These are phyloP conservation scores for Mercurialis annua DNA, from an alignment of 345 rosid genomes.

Conservation along the genomic window DNA sequence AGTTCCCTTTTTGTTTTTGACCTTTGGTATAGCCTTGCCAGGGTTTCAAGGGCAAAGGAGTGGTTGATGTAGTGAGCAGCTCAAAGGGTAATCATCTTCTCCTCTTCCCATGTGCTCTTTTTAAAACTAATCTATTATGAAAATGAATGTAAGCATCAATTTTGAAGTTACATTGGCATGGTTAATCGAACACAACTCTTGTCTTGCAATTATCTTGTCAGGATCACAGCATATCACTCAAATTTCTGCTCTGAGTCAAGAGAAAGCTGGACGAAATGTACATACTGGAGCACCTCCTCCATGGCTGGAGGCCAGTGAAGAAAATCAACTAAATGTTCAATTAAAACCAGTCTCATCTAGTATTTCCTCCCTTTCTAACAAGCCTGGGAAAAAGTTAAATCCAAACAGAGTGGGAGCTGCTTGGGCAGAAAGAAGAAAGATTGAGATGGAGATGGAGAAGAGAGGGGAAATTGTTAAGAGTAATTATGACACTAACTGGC, in stretches of 20 bases:
- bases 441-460: constrained; percentile 83
- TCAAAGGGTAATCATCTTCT: constrained; percentile 43
- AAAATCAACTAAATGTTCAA: constrained; percentile 29
- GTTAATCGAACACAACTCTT: background rate
- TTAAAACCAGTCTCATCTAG: constrained; percentile 29
- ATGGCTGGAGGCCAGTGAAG: constrained; percentile 61
- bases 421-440: constrained; percentile 90
- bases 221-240: constrained; percentile 39
- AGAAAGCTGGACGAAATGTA: constrained; percentile 54
- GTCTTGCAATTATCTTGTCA: constrained; percentile 26
- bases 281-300: constrained; percentile 86
- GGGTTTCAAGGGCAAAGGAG: constrained; percentile 34
- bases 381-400: constrained; percentile 60
- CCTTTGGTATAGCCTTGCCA: constrained; percentile 30
- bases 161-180: constrained; percentile 1
- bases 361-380: constrained; percentile 27
- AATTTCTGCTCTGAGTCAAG: constrained; percentile 32
- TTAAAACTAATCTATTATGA: background rate
- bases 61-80: constrained; percentile 27
- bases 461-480: constrained; percentile 54
- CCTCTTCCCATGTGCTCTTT: constrained; percentile 4
- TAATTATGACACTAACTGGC: constrained; percentile 63
- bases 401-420: constrained; percentile 94
- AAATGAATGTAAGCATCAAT: constrained; percentile 1
- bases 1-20: constrained; percentile 4